Base-by-base conservation (phyloP, 352 stramenopile genomes). In the Pythium folliculosum region DNA sequence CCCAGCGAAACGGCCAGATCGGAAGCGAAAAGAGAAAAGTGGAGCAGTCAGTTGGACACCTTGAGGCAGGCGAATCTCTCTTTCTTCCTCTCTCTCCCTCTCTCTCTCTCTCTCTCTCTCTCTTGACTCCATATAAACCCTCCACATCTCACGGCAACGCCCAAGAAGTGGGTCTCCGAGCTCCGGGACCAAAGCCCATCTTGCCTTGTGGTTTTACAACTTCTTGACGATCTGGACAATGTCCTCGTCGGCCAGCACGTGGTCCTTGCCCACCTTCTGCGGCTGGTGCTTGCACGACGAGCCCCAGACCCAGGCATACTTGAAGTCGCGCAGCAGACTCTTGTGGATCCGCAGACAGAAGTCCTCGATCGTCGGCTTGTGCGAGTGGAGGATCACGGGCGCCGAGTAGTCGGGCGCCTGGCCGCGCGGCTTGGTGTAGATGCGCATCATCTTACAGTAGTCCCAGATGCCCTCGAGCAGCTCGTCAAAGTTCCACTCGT, bases 171-270 rank as follows among this genome's bases (percentile, higher is more conserved):
- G 37, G 9, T 43, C 37, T 17, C 37, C 37, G 22, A 22, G 49
- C 8, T 32, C 10, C 6, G 35, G 35, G 35, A 40, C 6, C 35
- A 6, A 40, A 6, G 35, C 35, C 6, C 35, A 40, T 12, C 10
- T 17, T 43, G 9, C 37, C 37, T 43, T 14, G 5, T 32, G 27
- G 35, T 9, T 22, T 81, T 90, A 97, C 38, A 94, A 82, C 70
- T 97, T 97, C 78, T 98, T 98, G 69, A 98, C 92, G 65, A 99
- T 99, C 86, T 99, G 97, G 49, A 99, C 96, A 74, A 99, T 97
- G 77, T 99, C 98, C 82, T 99, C 98, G 77, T 99, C 97, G 58
- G 89, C 78, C 6, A 99, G 86, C 49, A 96, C 73, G 80, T 99
- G 98, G 56, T 99, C 96, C 73, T 98, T 99, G 58, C 98, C 98